A percentile compares a stretch with the other conserved stretches of the same genome.
These are phyloP conservation scores for Corchorus capsularis DNA, from an alignment of 345 rosid species.

Conservation along the genomic window DNA sequence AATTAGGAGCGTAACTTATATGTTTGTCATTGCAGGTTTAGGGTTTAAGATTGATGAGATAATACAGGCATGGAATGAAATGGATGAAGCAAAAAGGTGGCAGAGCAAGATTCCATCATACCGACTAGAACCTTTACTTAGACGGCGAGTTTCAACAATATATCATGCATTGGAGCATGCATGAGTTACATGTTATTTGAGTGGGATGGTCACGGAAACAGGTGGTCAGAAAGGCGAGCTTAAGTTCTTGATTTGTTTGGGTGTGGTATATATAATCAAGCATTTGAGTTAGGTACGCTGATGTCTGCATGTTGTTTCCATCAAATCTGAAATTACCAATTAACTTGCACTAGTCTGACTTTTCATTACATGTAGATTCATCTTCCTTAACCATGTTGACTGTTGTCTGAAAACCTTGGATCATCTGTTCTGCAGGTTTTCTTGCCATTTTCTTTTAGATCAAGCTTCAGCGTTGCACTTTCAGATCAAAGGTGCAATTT, in stretches of 20 bases:
- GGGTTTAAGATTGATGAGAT: slow-evolving; percentile 72
- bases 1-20: slow-evolving; percentile 18
- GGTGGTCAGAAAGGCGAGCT: not conserved
- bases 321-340: too few species aligned
- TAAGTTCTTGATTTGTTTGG: slow-evolving; percentile 2
- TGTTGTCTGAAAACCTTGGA: slow-evolving; percentile 4
- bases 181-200: slow-evolving; percentile 29
- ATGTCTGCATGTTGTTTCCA: not conserved
- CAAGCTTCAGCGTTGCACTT: slow-evolving; percentile 19
- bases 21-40: slow-evolving; percentile 47
- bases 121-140: slow-evolving; percentile 68
- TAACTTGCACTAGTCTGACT: too few species aligned
- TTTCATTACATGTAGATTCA: not conserved
- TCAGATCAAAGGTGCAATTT: not conserved
- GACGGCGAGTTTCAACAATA: slow-evolving; percentile 54
- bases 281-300: slow-evolving; percentile 22
- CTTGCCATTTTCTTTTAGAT: slow-evolving; percentile 7
- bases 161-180: slow-evolving; percentile 54
- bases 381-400: not conserved
- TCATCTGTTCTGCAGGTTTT: slow-evolving; percentile 30
- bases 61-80: slow-evolving; percentile 75
- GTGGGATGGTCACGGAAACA: slow-evolving; percentile 10
- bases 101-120: slow-evolving; percentile 56
- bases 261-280: slow-evolving; percentile 12
- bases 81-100: slow-evolving; percentile 73